Evolutionary conservation across 2,329 filamentous ascomycete species (phyloP), one percentile per base, ranked within the genome.

Genomic region (Iodosphaeria phyllophila): DNA sequence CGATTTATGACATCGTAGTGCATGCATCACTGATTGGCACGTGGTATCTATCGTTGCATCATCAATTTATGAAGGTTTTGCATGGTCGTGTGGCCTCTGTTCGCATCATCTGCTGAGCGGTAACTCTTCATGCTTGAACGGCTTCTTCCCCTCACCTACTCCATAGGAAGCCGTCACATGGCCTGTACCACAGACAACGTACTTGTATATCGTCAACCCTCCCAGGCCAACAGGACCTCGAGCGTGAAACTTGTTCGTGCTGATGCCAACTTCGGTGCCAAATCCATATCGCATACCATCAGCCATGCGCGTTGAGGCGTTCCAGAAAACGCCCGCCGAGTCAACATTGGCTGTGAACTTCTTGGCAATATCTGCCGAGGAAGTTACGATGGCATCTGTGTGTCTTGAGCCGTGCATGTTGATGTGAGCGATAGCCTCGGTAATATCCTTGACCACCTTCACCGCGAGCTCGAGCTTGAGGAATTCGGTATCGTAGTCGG

Each of bases 271-370:
- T 53, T 98, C 89, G 0, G 89, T 95, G 23, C 89, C 89, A 51
- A 98, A 98, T 6, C 89, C 89, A 47, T 91, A 95, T 20, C 89
- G 66, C 77, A 92, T 93, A 6, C 89, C 89, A 47, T 98, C 89
- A 5, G 84, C 83, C 54, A 98, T 86, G 25, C 89, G 69, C 6
- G 82, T 92, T 13, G 80, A 91, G 6, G 83, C 79, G 47, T 98
- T 98, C 83, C 86, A 93, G 60, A 92, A 98, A 11, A 86, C 84
- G 26, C 84, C 86, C 0, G 83, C 77, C 15, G 82, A 80, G 52
- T 95, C 89, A 25, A 95, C 69, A 30, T 69, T 69, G 22, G 69
- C 66, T 66, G 91, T 79, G 58, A 95, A 98, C 24, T 58, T 58
- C 41, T 91, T 74, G 4, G 89, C 86, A 16, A 69, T 58, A 7